Evolutionary conservation across 371 early-diverging fungal species (phyloP).

Genomic region (Mortierella sp.): DNA sequence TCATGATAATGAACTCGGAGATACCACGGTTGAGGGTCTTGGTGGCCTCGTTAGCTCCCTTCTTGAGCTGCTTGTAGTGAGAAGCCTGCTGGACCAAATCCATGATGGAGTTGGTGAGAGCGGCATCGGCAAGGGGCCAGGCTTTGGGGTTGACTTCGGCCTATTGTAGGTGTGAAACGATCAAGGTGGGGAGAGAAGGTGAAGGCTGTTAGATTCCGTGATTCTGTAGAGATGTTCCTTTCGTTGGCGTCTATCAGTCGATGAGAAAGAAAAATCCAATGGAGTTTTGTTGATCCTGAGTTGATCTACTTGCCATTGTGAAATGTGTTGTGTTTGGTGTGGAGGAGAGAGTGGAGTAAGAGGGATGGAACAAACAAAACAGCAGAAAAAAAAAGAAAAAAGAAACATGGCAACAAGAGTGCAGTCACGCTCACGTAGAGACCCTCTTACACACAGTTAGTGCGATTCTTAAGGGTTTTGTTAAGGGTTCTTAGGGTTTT

Average conservation of each 20-base stretch:
- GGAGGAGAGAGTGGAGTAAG: not conserved
- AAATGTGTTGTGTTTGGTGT: slow-evolving; percentile 4
- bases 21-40: slow-evolving; percentile 99
- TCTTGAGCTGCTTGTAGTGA: slow-evolving; percentile 99
- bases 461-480: too few relatives aligned
- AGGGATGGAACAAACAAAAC: slow-evolving; percentile 5
- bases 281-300: not conserved
- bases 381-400: slow-evolving; percentile 9
- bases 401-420: slow-evolving; percentile 12
- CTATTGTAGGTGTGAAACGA: slow-evolving; percentile 32
- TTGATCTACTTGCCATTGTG: slow-evolving; percentile 33
- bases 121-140: slow-evolving; percentile 94
- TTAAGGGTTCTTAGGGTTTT: too few relatives aligned
- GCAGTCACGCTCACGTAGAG: slow-evolving; percentile 26
- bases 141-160: slow-evolving; percentile 81
- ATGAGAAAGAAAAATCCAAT: not conserved
- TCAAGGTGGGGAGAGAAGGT: not conserved
- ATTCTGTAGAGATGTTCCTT: not conserved
- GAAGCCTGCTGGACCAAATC: slow-evolving; percentile 98
- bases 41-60: slow-evolving; percentile 99
- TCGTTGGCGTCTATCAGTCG: not conserved
- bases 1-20: slow-evolving; percentile 98
- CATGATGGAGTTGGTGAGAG: slow-evolving; percentile 93
- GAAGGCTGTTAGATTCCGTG: not conserved
- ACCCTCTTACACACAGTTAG: too few relatives aligned